Base-by-base conservation (phyloP, 495 filamentous ascomycete species). In the Xanthoparmelia taractica region DNA sequence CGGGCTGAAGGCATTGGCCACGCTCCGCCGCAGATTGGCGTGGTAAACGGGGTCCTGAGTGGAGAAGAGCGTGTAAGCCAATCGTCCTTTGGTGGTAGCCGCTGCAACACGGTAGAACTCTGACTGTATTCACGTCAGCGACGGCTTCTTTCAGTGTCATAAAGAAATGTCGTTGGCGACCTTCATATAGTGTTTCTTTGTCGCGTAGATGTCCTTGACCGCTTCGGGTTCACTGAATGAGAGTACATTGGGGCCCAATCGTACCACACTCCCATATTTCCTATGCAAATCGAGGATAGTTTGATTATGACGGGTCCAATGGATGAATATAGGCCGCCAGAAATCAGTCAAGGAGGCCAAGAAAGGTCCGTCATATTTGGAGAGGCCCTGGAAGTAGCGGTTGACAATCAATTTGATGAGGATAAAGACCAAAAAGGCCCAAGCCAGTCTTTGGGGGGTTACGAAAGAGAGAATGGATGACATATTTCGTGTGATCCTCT, bases 1-100 rank as follows among this genome's bases (percentile, higher is more conserved):
- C 83, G 89, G 90, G 48, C 84, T 85, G 70, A 89, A 95, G 56
- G n/a, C n/a, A n/a, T n/a, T n/a, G n/a, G n/a, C n/a, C 61, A 87
- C 85, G 58, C 83, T 85, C 64, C 82, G 80, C 29, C 86, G 80
- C 64, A 92, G 84, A 61, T 84, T 81, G 33, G 84, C 81, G 71
- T 93, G 90, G 73, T 86, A 92, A 15, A 79, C 76, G 65, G 90
- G 87, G 71, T 91, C 85, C 17, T 82, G 82, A 6, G 89, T 89
- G 65, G 85, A 87, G 78, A 93, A 93, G n/a, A 92, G 81, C 15
- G 87, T 89, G 27, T 82, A 82, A 8, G 91, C 75, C 31, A 81
- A 80, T 63, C 82, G 72, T 36, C 87, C 87, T 58, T 84, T 86
- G 41, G 84, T 78, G 10, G 86, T 76, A 0, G 84, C 81, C 73